Evolutionary conservation across 139 green algal species (phyloP), one percentile per base, ranked within the genome.

Genomic region (Volvox reticuliferus): DNA sequence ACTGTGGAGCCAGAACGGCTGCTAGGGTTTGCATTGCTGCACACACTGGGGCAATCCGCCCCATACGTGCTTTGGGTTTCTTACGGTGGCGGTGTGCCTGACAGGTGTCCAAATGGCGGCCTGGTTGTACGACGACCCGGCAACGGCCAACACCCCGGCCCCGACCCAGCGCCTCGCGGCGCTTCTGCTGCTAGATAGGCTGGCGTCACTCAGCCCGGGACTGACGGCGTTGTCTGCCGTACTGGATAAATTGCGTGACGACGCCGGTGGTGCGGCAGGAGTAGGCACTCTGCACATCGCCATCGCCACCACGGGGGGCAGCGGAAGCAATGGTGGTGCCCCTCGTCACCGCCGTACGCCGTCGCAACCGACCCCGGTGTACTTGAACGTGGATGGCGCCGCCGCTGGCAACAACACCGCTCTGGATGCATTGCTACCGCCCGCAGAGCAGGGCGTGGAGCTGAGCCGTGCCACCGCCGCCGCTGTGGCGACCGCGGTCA

Each of bases 121-220:
- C 24, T 95, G 93, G 93, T 33, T 93, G 85, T 95, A 92, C 88
- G 93, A 95, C 71, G 81, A 93, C 63, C 93, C 92, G 0, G 32
- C 86, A 16, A 32, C 61, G 55, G 86, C 86, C 88, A 86, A 92
- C 88, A 92, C 79, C 12, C 80, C 88, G 26, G 20, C 44, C 28
- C 24, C 88, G 35, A 79, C 44, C 13, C 84, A 88, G 61, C 88
- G 86, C 68, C 9, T 87, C 19, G 91, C 86, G 21, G 91, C 82
- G 69, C 79, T 93, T 69, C 65, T 93, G 50, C 68, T 93, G 44
- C 78, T 90, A 30, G 63, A 83, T 55, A 37, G 36, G 21, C 65
- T 89, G 30, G 28, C 33, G 14, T 65, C 44, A 12, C 86, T 93
- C 35, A 17, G 30, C 3, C 37, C 26, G 28, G 81, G 32, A 24